Conservation (phyloP, 306 rosid species). For the Cucurbita pepo region DNA sequence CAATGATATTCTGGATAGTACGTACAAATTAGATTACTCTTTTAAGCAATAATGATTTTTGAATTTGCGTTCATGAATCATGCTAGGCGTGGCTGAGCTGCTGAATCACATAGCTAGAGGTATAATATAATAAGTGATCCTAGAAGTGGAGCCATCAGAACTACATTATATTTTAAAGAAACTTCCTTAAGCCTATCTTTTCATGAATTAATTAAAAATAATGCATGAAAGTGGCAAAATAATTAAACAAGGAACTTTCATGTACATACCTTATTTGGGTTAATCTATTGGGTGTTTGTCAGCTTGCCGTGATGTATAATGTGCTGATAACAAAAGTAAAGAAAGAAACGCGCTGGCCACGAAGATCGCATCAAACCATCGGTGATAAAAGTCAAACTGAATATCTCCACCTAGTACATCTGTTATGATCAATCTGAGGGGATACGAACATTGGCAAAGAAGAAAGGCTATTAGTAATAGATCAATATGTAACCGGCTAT, state of each 20-base stretch:
- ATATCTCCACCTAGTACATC: conserved; percentile 97
- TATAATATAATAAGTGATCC: background rate
- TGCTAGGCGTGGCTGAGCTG: background rate
- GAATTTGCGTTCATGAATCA: background rate
- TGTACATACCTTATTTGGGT: background rate
- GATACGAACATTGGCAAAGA: background rate
- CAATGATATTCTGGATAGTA: background rate
- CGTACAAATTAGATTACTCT: background rate
- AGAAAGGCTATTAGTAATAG: background rate
- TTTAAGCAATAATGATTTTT: background rate
- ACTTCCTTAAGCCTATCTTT: background rate
- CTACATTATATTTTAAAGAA: background rate
- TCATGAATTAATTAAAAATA: background rate
- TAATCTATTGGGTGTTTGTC: conserved; percentile 97
- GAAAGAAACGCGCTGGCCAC: conserved; percentile 99
- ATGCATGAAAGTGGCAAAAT: background rate
- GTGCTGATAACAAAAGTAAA: conserved; percentile 83
- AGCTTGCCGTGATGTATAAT: conserved; percentile 85
- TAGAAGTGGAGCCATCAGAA: background rate
- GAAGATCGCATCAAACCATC: conserved; percentile 97
- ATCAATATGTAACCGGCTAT: background rate
- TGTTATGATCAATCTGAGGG: conserved; percentile 83
- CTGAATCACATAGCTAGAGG: background rate
- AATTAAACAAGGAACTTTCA: background rate
- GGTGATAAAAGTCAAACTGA: conserved; percentile 94